A percentile compares a stretch with the other conserved stretches of the same genome.
phyloP scores from a whole-genome alignment of 192 early-diverging fungal genomes.

The Lunasporangiospora selenospora region DNA sequence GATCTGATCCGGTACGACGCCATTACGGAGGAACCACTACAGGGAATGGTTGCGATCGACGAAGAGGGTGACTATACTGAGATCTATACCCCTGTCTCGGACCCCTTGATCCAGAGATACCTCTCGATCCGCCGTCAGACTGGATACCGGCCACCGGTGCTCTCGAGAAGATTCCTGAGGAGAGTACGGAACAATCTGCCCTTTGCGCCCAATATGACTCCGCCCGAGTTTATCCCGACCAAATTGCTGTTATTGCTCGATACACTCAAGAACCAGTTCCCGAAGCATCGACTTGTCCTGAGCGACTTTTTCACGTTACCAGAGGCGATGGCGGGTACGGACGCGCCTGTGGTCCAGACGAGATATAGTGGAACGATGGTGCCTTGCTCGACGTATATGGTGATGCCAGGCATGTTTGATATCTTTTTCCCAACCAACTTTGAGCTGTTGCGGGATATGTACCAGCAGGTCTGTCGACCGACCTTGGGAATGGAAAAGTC shows the following conservation, averaged over 20 bases:
- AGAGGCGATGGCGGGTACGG: conserved; percentile 79
- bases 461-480: conserved; percentile 67
- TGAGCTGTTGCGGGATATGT: conserved; percentile 81
- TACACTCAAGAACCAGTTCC: conserved; percentile 81
- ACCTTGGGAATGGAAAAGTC: conserved; percentile 49
- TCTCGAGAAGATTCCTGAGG: conserved; percentile 55
- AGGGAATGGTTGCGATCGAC: conserved; percentile 85
- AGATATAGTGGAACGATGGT: conserved; percentile 90
- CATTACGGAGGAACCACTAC: conserved; percentile 72
- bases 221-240: conserved; percentile 91
- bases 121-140: conserved; percentile 64
- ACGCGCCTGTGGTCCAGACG: conserved; percentile 96
- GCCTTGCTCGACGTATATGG: conserved; percentile 94
- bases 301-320: conserved; percentile 91
- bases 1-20: conserved; percentile 91
- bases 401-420: conserved; percentile 98
- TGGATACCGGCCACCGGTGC: conserved; percentile 68
- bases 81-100: conserved; percentile 79
- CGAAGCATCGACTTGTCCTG: conserved; percentile 83
- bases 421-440: conserved; percentile 99
- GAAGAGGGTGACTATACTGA: conserved; percentile 87
- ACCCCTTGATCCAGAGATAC: conserved; percentile 79
- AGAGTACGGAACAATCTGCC: conserved; percentile 70
- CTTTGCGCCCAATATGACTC: conserved; percentile 85
- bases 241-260: conserved; percentile 79